These are phyloP conservation scores for Ustilago curta DNA, from an alignment of 1,284 basidiomycete genomes.

Conservation along the genomic window DNA sequence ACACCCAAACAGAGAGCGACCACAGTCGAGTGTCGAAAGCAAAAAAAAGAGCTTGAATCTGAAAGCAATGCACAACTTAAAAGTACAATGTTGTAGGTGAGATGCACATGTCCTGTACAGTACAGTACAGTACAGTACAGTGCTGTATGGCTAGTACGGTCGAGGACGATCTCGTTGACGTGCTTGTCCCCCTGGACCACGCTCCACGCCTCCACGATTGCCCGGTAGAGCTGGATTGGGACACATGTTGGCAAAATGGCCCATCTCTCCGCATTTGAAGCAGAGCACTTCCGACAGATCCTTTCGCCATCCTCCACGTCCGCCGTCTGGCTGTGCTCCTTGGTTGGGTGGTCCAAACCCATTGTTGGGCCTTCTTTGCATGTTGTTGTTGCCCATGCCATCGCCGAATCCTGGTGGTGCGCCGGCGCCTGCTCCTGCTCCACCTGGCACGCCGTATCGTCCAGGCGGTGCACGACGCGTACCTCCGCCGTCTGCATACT, in stretches of 20 bases:
- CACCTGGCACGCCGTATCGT: constrained; percentile 27
- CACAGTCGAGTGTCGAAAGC: too few species aligned
- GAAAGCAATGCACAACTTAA: not conserved
- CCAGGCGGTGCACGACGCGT: constrained; percentile 33
- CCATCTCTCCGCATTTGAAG: constrained; percentile 67
- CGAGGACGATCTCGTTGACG: constrained; percentile 31
- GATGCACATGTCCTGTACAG: too few species aligned
- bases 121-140: too few species aligned
- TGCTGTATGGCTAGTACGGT: constrained; percentile 34
- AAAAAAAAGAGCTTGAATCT: not conserved
- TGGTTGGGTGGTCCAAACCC: constrained; percentile 10
- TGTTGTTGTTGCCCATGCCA: constrained; percentile 7
- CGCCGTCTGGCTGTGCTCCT: constrained; percentile 20
- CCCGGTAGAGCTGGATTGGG: constrained; percentile 60
- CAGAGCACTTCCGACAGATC: constrained; percentile 64
- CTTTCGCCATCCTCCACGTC: constrained; percentile 43
- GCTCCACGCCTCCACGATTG: constrained; percentile 58
- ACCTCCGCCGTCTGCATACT: constrained; percentile 26
- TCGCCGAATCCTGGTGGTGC: constrained; percentile 10
- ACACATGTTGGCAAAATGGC: constrained; percentile 68
- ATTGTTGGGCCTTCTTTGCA: constrained; percentile 22
- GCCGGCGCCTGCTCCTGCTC: constrained; percentile 15
- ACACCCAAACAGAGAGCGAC: too few species aligned
- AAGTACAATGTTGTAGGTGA: constrained; percentile 2
- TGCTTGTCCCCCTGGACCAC: constrained; percentile 39